A percentile compares a stretch with the other conserved stretches of the same genome.
Conservation (phyloP, 1,284 basidiomycete genomes). For the Moesziomyces parantarcticus region DNA sequence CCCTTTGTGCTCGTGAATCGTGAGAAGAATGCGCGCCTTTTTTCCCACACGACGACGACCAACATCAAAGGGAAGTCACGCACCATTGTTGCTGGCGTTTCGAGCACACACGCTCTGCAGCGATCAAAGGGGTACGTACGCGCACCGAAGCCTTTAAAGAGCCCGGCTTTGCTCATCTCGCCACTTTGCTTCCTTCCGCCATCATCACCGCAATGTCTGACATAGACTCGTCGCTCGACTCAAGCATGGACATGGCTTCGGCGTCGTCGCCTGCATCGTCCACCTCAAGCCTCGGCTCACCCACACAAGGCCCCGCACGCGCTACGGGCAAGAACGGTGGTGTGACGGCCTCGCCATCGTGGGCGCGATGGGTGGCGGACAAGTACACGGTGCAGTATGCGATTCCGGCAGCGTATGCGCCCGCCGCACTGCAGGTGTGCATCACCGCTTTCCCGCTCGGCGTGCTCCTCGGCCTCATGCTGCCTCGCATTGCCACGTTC, state of each 20-base stretch:
- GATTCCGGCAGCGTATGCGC: constrained; percentile 51
- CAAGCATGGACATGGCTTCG: neutral
- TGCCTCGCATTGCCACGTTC: constrained; percentile 25
- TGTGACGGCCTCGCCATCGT: constrained; percentile 3
- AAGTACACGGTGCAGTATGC: constrained; percentile 35
- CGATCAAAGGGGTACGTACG: no score
- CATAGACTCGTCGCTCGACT: neutral
- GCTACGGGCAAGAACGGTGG: constrained; percentile 10
- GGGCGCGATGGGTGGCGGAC: constrained; percentile 18
- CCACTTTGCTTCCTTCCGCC: neutral
- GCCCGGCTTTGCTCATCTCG: neutral
- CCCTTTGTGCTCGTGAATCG: no score
- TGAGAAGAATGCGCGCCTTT: no score
- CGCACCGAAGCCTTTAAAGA: no score
- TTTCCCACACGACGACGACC: no score
- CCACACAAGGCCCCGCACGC: no score
- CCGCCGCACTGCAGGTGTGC: constrained; percentile 39
- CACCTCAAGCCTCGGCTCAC: constrained; percentile 12
- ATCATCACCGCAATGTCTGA: constrained; percentile 7
- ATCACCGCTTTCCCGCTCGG: constrained; percentile 54
- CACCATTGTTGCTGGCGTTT: no score
- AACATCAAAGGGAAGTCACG: no score
- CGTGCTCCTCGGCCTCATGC: constrained; percentile 40
- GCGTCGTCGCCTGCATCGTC: neutral
- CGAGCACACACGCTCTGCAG: no score